Conservation (phyloP, 2,329 filamentous ascomycete genomes). For the Alternaria sp. region DNA sequence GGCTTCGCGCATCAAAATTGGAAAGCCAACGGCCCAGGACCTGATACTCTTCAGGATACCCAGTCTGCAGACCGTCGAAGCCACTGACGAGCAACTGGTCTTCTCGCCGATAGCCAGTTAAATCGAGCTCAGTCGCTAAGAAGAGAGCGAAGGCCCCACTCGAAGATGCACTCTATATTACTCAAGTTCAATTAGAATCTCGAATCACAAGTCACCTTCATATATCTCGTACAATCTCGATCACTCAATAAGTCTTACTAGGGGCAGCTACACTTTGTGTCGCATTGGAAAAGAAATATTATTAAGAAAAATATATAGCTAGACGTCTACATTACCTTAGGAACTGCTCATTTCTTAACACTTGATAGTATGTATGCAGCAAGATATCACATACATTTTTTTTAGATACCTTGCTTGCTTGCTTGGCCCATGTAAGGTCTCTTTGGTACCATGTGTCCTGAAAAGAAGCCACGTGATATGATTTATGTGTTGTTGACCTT, state of each 20-base stretch:
- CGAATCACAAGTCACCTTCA: too few species aligned
- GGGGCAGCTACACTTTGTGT: too few species aligned
- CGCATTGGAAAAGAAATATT: too few species aligned
- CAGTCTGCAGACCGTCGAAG: not conserved
- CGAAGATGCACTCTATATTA: too few species aligned
- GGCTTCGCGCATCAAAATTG: not conserved
- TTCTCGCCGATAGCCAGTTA: not conserved
- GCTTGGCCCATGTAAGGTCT: not conserved
- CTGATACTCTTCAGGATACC: not conserved
- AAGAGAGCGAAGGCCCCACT: not conserved
- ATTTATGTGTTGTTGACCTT: too few species aligned
- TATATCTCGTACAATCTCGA: not conserved
- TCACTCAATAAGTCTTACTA: too few species aligned
- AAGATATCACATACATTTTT: accelerated
- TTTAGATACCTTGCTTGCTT: too few species aligned
- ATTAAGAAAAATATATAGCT: not conserved
- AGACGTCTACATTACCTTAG: not conserved
- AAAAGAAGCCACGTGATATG: too few species aligned
- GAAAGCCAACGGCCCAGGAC: not conserved
- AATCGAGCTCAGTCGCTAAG: not conserved
- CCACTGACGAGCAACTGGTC: not conserved
- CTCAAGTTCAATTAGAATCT: too few species aligned
- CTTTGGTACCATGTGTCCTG: too few species aligned
- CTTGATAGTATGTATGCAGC: not conserved
- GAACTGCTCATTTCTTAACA: not conserved